Evolutionary conservation across 345 rosid species (phyloP).

Genomic region (Heritiera fomes): DNA sequence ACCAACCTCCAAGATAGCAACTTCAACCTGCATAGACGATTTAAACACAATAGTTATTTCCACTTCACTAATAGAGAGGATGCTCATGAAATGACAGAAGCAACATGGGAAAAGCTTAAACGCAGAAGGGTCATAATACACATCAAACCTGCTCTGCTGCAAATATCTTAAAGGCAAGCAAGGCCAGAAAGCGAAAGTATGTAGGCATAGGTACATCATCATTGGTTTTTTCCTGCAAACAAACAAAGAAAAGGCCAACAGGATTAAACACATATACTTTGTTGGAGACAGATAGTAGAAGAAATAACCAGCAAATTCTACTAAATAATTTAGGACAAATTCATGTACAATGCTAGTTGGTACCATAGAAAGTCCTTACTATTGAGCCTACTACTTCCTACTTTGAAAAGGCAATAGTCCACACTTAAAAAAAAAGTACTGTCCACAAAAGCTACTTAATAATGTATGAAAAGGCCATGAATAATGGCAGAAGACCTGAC

Average conservation of each 20-base stretch:
- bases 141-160: slow-evolving; percentile 75
- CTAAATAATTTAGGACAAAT: no score
- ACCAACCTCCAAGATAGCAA: slow-evolving; percentile 92
- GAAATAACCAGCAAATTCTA: background rate
- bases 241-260: slow-evolving; percentile 14
- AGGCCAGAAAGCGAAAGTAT: slow-evolving; percentile 81
- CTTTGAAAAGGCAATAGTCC: background rate
- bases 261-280: background rate
- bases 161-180: slow-evolving; percentile 93
- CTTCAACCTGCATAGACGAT: slow-evolving; percentile 67
- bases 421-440: no score
- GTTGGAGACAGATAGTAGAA: background rate
- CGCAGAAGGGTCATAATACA: background rate
- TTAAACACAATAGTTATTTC: slow-evolving; percentile 11
- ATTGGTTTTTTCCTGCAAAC: slow-evolving; percentile 62
- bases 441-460: background rate
- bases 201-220: slow-evolving; percentile 89
- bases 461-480: background rate
- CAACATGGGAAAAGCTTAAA: background rate
- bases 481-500: background rate
- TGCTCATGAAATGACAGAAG: slow-evolving; percentile 2
- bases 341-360: background rate
- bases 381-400: background rate
- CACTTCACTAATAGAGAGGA: background rate
- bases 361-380: background rate